Evolutionary conservation across 257 asterid genomes (phyloP).

Genomic region (Marsdenia floribunda): DNA sequence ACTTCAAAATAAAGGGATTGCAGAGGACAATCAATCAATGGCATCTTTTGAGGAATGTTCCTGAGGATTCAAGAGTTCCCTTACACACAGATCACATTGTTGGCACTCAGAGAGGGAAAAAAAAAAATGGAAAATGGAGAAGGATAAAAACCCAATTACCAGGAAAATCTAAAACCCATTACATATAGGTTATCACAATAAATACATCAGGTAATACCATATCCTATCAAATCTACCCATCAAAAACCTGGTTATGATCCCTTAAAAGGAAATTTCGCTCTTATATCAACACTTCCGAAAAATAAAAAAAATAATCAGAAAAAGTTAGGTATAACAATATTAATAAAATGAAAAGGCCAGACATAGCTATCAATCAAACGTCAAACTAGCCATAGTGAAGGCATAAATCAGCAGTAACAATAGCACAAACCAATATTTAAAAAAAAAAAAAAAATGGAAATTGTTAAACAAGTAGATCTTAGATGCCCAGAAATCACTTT

Average conservation of each 20-base stretch:
- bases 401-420: slow-evolving; percentile 7
- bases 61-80: slow-evolving; percentile 12
- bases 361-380: slow-evolving; percentile 25
- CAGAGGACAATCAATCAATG: slow-evolving; percentile 11
- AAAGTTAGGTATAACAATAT: slow-evolving; percentile 36
- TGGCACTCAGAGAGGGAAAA: slow-evolving; percentile 9
- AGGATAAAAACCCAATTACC: slow-evolving; percentile 26
- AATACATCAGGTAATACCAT: slow-evolving; percentile 14
- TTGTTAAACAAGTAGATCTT: slow-evolving; percentile 40
- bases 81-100: slow-evolving; percentile 27
- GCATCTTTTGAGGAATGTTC: slow-evolving; percentile 8
- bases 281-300: background rate
- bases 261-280: background rate
- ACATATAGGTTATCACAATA: slow-evolving; percentile 17
- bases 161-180: slow-evolving; percentile 20
- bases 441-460: background rate
- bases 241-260: slow-evolving; percentile 8
- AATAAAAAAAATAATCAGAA: slow-evolving; percentile 6
- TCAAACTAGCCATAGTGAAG: slow-evolving; percentile 1
- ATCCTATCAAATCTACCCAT: slow-evolving; percentile 16
- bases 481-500: slow-evolving; percentile 19
- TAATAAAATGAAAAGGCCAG: slow-evolving; percentile 18
- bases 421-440: background rate
- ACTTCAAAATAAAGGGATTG: background rate
- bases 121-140: background rate